phyloP scores from a whole-genome alignment of 176 grass and related monocot genomes.

The Oryza nivara region DNA sequence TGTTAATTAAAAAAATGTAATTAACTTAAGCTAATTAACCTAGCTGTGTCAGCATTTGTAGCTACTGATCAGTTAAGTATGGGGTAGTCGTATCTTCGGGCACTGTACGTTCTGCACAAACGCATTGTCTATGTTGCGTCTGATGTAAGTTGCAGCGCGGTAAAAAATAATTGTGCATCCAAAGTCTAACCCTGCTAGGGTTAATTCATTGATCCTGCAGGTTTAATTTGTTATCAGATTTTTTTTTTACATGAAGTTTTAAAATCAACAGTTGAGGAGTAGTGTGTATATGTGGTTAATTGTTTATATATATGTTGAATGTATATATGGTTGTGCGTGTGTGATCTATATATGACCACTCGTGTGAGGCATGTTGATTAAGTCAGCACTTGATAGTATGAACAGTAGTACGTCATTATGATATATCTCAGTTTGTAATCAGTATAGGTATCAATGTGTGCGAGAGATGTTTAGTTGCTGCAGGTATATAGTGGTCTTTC shows the following conservation, averaged over 20 bases:
- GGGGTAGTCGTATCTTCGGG: neutral
- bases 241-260: neutral
- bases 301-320: neutral
- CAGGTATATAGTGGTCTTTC: no score
- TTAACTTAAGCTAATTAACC: no score
- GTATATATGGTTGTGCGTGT: no score
- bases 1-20: no score
- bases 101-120: neutral
- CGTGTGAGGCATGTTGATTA: conserved; percentile 23
- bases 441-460: no score
- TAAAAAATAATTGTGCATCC: neutral
- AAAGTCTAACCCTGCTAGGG: neutral
- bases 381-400: neutral
- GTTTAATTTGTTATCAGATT: neutral
- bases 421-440: no score
- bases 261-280: neutral
- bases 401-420: neutral
- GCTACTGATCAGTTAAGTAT: neutral
- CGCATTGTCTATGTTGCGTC: neutral
- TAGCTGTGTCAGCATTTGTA: no score
- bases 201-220: neutral
- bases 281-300: neutral
- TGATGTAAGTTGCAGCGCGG: neutral
- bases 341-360: neutral
- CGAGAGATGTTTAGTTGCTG: no score